Base-by-base conservation (phyloP, 1,284 basidiomycete species). In the Taiwanofungus camphoratus region DNA sequence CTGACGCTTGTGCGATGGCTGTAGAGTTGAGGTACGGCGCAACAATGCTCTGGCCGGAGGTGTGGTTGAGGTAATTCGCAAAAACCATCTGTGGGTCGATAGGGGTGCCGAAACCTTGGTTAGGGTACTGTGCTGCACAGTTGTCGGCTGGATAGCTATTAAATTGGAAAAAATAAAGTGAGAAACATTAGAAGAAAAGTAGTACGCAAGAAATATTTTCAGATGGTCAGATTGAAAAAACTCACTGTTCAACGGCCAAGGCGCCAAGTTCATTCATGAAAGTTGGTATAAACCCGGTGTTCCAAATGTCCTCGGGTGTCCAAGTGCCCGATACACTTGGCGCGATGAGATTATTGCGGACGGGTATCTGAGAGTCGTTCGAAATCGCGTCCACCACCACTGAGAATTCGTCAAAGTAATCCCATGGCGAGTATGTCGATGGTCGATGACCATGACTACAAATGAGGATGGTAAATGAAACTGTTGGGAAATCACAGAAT, bases 11-110 rank as follows among this genome's bases (percentile, higher is more conserved):
- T 1, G 77, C 75, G 30, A 68, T 63, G n/a, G 48, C 48, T 0
- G 69, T 68, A 1, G 70, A 69, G 48, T 68, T 69, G 26, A 76
- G 50, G 57, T 83, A 86, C 6, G 63, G 62, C 0, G 40, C 40
- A 11, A 77, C 68, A n/a, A 82, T 62, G 11, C 51, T 46, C 20
- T 64, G 50, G 36, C 65, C 73, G 2, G 69, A 58, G 2, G 67
- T 65, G 59, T 87, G 83, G 30, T 65, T 73, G 30, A 86, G 68
- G 57, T 71, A 87, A 3, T 52, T 53, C 1, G 68, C 59, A 51
- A 85, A 79, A 32, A 71, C 60, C 2, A 60, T 52, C 53, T 82
- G 76, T 0, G 76, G 69, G 46, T 73, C 61, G 20, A 36, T 41
- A 2, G 50, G 47, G 18, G 39, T 23, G 23, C 50, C 39, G 37